Evolutionary conservation across 371 early-diverging fungal species (phyloP), one percentile per base, ranked within the genome.

Genomic region (Mucor velutinosus): DNA sequence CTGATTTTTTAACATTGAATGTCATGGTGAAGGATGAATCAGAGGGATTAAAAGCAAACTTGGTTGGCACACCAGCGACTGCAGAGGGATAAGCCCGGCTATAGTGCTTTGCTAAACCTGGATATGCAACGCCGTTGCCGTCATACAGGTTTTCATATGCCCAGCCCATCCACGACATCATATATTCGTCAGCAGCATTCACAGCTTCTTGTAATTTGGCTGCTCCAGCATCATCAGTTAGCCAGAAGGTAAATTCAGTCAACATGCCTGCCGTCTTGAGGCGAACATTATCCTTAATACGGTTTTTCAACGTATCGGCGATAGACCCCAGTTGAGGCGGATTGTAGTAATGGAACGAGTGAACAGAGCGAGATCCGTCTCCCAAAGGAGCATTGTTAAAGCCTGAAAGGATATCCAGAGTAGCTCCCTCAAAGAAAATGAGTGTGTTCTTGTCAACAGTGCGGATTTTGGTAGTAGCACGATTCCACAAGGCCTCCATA

Each of bases 381-480:
- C 79, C 79, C 19, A 85, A 77, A 51, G 87, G 87, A 12, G 78
- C 82, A 15, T 77, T 74, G 58, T 78, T 79, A 73, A 85, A 87
- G 2, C 87, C 87, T 12, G 72, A 73, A 10, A 71, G 53, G 29
- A 84, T 76, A 45, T 83, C 79, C 30, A 69, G 81, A 8, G 87
- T 85, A 4, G 82, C 62, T 14, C 84, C 84, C 62, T 85, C 85
- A 65, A 87, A 87, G 60, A 75, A 78, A 23, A 86, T 77, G 37
- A 87, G 63, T 2, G 84, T 80, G 6, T 73, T 60, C 19, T 74
- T 74, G 43, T 86, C 83, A 1, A 82, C 81, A 6, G 72, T 61
- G 23, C 88, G 76, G 51, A 86, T 85, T 33, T 78, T 71, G 7
- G 75, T 39, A n/a, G 72, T 75, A n/a, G 74, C 81, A 51, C 72